Base-by-base conservation (phyloP, 345 rosid genomes). In the Excoecaria agallocha region DNA sequence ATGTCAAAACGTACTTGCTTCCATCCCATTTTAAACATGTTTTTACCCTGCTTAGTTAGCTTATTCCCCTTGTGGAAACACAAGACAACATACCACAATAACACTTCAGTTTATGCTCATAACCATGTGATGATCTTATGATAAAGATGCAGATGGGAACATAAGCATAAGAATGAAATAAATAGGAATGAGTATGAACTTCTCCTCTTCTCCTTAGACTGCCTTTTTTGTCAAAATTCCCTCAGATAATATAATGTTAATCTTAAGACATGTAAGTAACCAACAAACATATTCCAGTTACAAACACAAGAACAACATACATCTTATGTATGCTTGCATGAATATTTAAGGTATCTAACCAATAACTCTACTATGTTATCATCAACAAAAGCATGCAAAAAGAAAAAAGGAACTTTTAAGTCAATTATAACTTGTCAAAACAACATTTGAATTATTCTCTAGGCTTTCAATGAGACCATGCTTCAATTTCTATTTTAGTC, bases 21-120 rank as follows among this genome's bases (percentile, higher is more conserved):
- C 98, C 99, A 95, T 49, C 93, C 92, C 98, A 89, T 89, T 82
- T 61, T 83, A 76, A 81, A 80, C 49, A 91, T 77, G 84, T 85
- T 89, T 81, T 84, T 93, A 20, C 99, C 94, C 81, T 93, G 99
- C 73, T 69, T 88, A 5, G 97, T 87, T 74, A 94, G 79, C 83
- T 91, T 89, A 83, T 94, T 90, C 58, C 97, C 98, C 98, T 94
- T 68, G 79, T 82, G 70, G 68, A 58, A 16, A 60, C 16, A 68
- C 74, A 50, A 65, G 25, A 63, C 8, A 59, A 39, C 58, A 25
- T 11, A 55, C 12, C 49, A 74, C 8, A 38, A 15, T 4, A 67
- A 66, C 70, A 69, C 46, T 45, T 68, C 25, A 48, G 66, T 51
- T 22, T n/a, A 10, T 37, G 73, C 52, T 22, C 38, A 45, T 19